Evolutionary conservation across 2,329 filamentous ascomycete species (phyloP).

Genomic region (Coleophoma cylindrospora): DNA sequence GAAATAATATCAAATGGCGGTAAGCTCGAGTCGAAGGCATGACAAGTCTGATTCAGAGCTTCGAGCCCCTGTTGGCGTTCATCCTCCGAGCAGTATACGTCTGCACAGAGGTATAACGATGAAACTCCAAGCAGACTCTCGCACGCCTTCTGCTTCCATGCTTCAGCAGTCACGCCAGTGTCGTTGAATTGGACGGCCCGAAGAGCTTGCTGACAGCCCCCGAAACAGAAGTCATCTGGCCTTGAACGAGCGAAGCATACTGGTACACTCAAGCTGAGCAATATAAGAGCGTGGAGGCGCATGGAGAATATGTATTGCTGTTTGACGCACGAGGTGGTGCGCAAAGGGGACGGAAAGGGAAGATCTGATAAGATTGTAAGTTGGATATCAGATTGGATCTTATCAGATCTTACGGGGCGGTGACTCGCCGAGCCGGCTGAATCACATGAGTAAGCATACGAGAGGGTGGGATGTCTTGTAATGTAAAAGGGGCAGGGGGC

Average conservation of each 20-base stretch:
- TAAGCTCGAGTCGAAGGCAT: conserved; percentile 17
- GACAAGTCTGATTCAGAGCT: background rate
- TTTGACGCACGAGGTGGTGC: no score
- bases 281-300: no score
- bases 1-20: conserved; percentile 30
- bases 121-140: conserved; percentile 20
- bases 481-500: no score
- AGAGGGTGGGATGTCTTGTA: no score
- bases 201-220: background rate
- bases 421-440: no score
- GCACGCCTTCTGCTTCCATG: conserved; percentile 16
- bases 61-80: conserved; percentile 15
- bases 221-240: background rate
- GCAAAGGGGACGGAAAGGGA: no score
- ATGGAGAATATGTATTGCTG: no score
- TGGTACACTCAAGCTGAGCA: no score
- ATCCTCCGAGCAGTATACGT: conserved; percentile 28
- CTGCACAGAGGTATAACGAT: conserved; percentile 34
- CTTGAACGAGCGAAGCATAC: background rate
- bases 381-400: no score
- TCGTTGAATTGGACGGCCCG: background rate
- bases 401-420: no score
- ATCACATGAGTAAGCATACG: no score
- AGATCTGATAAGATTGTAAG: no score
- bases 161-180: background rate